Base-by-base conservation (phyloP, 495 filamentous ascomycete species). In the Penicillium psychrofluorescens region DNA sequence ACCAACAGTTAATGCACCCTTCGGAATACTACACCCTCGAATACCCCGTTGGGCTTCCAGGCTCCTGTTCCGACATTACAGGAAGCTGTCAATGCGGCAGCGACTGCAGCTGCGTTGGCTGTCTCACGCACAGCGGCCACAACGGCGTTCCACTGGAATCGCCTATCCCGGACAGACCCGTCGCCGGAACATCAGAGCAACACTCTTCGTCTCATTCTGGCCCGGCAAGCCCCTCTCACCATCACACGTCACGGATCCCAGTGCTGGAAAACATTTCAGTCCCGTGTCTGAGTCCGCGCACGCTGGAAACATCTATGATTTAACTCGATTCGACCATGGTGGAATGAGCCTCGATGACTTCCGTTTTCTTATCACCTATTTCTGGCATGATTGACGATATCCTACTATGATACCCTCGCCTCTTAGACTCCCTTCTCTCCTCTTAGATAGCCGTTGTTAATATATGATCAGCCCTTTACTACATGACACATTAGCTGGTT, bases 21-120 rank as follows among this genome's bases (percentile, higher is more conserved):
- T 67, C 65, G 0, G 63, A 66, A 38, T 76, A 73, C 48, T 67
- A 68, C 38, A 71, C 63, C 9, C 49, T 76, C 48, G 65, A 69
- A 43, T 76, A 74, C 43, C 61, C 71, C 1, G 61, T 72, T 15
- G 62, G 62, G 11, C 40, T 68, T 29, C 65, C 63, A n/a, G 56
- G 43, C 29, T 45, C 58, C 10, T 75, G 74, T 41, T 63, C 69
- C 7, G 58, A 73, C 44, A 41, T 62, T 12, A 68, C 61, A n/a
- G 72, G 67, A 8, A 71, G 58, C 29, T 78, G 74, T 43, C 66
- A 64, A 43, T 78, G 74, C 34, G 71, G 71, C 22, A 67, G 62
- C 38, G 68, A 70, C 30, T 78, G 74, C 46, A 62, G 46, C 44
- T 78, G 74, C 43, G 45, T 69, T n/a, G 74, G 74, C 9, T 77